Evolutionary conservation across 108 stramenopile genomes (phyloP), one percentile per base, ranked within the genome.

Genomic region (Nitzschia sp.): DNA sequence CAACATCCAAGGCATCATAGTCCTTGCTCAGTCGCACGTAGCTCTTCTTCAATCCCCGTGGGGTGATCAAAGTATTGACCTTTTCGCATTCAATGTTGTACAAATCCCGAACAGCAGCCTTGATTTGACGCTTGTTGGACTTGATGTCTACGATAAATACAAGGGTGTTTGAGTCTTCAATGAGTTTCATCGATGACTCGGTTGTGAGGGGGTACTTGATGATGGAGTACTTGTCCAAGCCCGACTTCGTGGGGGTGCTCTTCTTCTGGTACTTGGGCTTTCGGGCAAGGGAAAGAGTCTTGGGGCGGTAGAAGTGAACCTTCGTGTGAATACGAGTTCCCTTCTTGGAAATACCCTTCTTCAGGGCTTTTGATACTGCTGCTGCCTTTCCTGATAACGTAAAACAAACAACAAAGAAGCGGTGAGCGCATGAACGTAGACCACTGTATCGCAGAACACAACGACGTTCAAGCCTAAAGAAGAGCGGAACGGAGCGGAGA

Each of bases 111-210:
- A 99, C 97, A 53, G 99, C 99, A 34, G 87, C 81, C 94, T 98
- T 99, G 89, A 99, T 99, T 89, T 99, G 99, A 58, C 96, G 88
- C 92, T 99, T 99, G 92, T 99, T 99, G 68, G 98, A 88, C 76
- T 88, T 92, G 59, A 99, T 89, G 69, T 99, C 97, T 28, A 98
- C 97, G 77, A 99, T 97, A 87, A 99, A 99, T 59, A 99, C 99
- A 58, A 99, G 93, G 69, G 99, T 99, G 90, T 99, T 99, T 90
- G 92, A 87, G 78, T 99, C 98, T 84, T 99, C 99, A 67, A 99
- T 99, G 67, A 98, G 93, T 81, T 99, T 98, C 98, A 99, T 99
- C 46, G 98, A 98, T 30, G 97, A 96, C 57, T 91, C 98, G 31
- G 99, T 98, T 41, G 99, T 98, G 50, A 99, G 80, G 23, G 99